Conservation (phyloP, 306 rosid genomes). For the Calophaca sinica region DNA sequence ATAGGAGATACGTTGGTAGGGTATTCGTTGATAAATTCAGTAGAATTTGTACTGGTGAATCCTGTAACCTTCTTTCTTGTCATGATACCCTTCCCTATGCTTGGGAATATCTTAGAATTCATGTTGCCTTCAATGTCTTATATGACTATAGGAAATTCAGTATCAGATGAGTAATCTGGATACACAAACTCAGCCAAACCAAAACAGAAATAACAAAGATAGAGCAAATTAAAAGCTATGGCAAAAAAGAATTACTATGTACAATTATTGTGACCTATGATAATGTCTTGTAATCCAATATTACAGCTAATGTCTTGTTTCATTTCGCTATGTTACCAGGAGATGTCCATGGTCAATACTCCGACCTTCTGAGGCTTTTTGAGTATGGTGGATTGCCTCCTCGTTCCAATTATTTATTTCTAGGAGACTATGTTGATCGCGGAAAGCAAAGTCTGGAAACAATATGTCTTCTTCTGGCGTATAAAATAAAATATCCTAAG, state of each 20-base stretch:
- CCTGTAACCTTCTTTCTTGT: too few relatives aligned
- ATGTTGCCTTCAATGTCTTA: too few relatives aligned
- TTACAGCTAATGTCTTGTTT: constrained; percentile 10
- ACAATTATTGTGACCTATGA: neutral
- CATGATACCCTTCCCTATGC: too few relatives aligned
- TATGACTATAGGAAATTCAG: too few relatives aligned
- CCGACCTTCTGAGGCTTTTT: constrained; percentile 84
- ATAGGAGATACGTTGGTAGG: too few relatives aligned
- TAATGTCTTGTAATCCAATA: neutral
- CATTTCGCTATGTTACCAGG: constrained; percentile 59
- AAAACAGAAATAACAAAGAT: neutral
- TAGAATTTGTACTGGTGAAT: too few relatives aligned
- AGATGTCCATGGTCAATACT: constrained; percentile 87
- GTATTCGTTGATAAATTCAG: too few relatives aligned
- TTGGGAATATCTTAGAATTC: too few relatives aligned
- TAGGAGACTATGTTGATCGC: constrained; percentile 94
- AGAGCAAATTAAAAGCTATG: neutral
- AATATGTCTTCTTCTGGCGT: constrained; percentile 92
- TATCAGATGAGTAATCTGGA: too few relatives aligned
- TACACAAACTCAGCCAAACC: too few relatives aligned
- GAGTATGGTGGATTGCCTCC: constrained; percentile 91
- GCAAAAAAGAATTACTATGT: neutral
- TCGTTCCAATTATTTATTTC: constrained; percentile 76
- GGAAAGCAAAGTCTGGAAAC: constrained; percentile 92
- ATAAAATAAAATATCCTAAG: constrained; percentile 78